Base-by-base conservation (phyloP, 768 basidiomycete genomes). In the Termitomyces sp. region DNA sequence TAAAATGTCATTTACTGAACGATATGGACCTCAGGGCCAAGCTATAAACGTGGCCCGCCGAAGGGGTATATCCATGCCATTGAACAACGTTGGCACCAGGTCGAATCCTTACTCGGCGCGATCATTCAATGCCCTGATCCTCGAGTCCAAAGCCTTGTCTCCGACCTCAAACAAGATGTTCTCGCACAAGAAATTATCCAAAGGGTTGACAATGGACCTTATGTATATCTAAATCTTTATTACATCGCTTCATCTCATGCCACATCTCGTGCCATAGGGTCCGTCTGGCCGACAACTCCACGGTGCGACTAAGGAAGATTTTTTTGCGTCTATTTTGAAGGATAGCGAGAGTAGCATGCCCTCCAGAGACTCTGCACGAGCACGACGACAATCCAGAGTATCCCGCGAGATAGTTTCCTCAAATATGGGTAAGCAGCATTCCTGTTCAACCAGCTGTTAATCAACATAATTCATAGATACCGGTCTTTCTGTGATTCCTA, bases 31-130 rank as follows among this genome's bases (percentile, higher is more conserved):
- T 14, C 55, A 90, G 89, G 86, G 46, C 88, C 88, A 0, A 89
- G 86, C 66, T 87, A 87, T 69, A 89, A 88, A 67, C 86, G 92
- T 9, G 92, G 92, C 10, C 89, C 89, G 10, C 90, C 90, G 6
- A 92, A 92, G 66, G 93, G 93, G 20, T 95, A 95, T 69, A 94
- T 95, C 51, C 90, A 94, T 69, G 92, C 92, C 40, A 93, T 95
- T 53, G 93, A 95, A 73, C 88, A 90, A 58, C 73, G 92, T 65
- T 89, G 93, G 85, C 93, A 95, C 64, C 90, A 94, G 68, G 89
- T 94, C 64, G 94, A 95, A 71, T 89, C 92, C 13, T 74, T 95
- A n/a, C 77, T 95, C 6, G 93, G 91, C 36, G 86, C 88, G 13
- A 78, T 95, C 53, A 77, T 94, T 51, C 83, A 87, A 63, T 89